These are phyloP conservation scores for Oryza coarctata DNA, from an alignment of 176 grass and related monocot genomes.

Conservation along the genomic window DNA sequence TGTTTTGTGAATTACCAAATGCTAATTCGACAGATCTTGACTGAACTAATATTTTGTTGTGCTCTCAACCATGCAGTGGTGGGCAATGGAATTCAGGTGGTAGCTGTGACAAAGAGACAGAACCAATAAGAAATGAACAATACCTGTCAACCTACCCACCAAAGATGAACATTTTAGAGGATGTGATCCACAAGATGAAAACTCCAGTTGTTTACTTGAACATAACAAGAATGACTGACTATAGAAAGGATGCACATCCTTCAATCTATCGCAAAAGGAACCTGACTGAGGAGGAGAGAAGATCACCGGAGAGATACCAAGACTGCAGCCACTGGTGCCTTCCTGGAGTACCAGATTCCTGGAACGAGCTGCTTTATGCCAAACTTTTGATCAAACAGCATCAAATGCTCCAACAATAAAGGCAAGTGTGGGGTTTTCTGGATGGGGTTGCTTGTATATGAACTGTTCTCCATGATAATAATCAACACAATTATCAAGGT, in stretches of 20 bases:
- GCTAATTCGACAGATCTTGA: neutral
- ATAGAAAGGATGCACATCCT: constrained; percentile 90
- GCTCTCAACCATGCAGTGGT: constrained; percentile 55
- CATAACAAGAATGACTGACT: constrained; percentile 90
- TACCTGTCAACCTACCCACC: constrained; percentile 76
- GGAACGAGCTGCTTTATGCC: constrained; percentile 81
- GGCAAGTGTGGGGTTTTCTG: constrained; percentile 24
- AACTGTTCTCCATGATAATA: constrained; percentile 43
- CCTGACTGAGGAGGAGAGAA: constrained; percentile 57
- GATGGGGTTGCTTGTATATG: constrained; percentile 39
- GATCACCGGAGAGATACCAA: constrained; percentile 57
- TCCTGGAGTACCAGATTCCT: constrained; percentile 82
- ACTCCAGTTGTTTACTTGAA: constrained; percentile 80
- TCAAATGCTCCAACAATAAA: constrained; percentile 57
- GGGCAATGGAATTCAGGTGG: constrained; percentile 99
- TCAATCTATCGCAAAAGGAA: constrained; percentile 73
- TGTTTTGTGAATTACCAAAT: neutral
- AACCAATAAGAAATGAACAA: constrained; percentile 70
- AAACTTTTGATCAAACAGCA: constrained; percentile 62
- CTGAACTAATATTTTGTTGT: constrained; percentile 19
- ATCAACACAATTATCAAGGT: constrained; percentile 33
- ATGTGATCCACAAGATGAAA: constrained; percentile 78
- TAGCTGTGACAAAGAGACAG: constrained; percentile 72
- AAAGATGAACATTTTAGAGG: constrained; percentile 61
- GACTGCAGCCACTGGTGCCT: constrained; percentile 95